These are phyloP conservation scores for Magnusiomyces magnusii DNA, from an alignment of 1,139 yeast species.

Conservation along the genomic window DNA sequence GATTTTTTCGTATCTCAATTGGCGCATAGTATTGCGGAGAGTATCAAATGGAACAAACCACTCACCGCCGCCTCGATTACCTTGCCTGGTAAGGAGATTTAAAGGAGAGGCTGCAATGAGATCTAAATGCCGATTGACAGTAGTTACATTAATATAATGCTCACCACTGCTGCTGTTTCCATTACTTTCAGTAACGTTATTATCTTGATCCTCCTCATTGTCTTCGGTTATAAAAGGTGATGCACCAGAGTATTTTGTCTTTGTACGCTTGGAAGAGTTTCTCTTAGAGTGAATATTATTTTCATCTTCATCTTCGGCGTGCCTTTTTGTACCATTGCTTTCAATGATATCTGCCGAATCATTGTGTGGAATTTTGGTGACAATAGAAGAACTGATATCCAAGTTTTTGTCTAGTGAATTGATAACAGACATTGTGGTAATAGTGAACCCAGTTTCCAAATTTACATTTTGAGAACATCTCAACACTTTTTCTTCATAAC, in stretches of 20 bases:
- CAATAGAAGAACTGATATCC: slow-evolving; percentile 26
- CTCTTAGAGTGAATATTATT: slow-evolving; percentile 16
- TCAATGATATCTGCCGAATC: slow-evolving; percentile 9
- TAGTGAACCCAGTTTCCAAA: slow-evolving; percentile 26
- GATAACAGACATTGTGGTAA: slow-evolving; percentile 32
- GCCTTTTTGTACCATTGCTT: slow-evolving; percentile 5
- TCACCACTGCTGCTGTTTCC: too few species aligned
- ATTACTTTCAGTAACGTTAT: too few species aligned
- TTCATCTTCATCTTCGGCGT: slow-evolving; percentile 14
- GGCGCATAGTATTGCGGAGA: slow-evolving; percentile 38
- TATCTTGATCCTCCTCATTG: too few species aligned
- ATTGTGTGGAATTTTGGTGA: slow-evolving; percentile 15
- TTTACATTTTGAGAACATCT: slow-evolving; percentile 26
- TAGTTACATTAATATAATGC: not conserved
- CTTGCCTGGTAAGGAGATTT: slow-evolving; percentile 29
- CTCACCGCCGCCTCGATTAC: slow-evolving; percentile 36
- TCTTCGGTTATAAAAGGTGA: too few species aligned
- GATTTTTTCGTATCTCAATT: slow-evolving; percentile 52
- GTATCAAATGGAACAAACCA: slow-evolving; percentile 37
- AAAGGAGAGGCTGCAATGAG: slow-evolving; percentile 31
- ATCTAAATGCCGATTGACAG: slow-evolving; percentile 40
- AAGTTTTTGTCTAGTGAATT: slow-evolving; percentile 25
- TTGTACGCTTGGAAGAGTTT: slow-evolving; percentile 20
- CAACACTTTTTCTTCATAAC: slow-evolving; percentile 42
- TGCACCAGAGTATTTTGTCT: too few species aligned